Conservation (phyloP, 2,329 filamentous ascomycete species). For the Cercospora beticola region DNA sequence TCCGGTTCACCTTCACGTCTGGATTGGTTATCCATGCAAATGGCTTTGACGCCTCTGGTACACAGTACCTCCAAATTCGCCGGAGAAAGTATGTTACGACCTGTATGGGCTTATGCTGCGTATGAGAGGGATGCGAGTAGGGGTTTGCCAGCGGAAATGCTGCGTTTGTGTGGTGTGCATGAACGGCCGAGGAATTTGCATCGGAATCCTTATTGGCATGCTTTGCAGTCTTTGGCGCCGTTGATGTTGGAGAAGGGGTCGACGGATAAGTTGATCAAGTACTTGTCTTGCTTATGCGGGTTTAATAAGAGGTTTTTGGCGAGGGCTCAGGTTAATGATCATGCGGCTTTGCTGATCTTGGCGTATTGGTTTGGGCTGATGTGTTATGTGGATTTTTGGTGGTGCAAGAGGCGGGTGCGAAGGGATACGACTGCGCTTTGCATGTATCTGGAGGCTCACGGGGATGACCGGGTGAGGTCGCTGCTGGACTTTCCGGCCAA, state of each 20-base stretch:
- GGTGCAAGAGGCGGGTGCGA: slow-evolving; percentile 8
- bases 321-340: slow-evolving; percentile 15
- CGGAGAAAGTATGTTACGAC: slow-evolving; percentile 6
- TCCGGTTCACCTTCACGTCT: slow-evolving; percentile 8
- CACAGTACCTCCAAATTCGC: slow-evolving; percentile 8
- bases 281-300: slow-evolving; percentile 16
- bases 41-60: slow-evolving; percentile 12
- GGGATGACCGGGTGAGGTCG: neutral
- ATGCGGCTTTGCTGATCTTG: slow-evolving; percentile 13
- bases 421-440: slow-evolving; percentile 16
- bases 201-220: slow-evolving; percentile 18
- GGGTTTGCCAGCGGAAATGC: slow-evolving; percentile 8
- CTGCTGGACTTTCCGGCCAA: slow-evolving; percentile 12
- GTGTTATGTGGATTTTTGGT: slow-evolving; percentile 18
- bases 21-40: slow-evolving; percentile 14
- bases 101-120: slow-evolving; percentile 3
- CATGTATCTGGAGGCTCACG: slow-evolving; percentile 11
- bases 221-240: slow-evolving; percentile 16
- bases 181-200: slow-evolving; percentile 11
- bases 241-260: slow-evolving; percentile 12
- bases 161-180: slow-evolving; percentile 16
- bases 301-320: slow-evolving; percentile 13
- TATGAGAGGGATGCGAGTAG: slow-evolving; percentile 2
- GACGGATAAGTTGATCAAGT: slow-evolving; percentile 18
- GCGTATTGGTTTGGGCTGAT: slow-evolving; percentile 17